Evolutionary conservation across 768 basidiomycete species (phyloP).

Genomic region (Leccinum boreale): DNA sequence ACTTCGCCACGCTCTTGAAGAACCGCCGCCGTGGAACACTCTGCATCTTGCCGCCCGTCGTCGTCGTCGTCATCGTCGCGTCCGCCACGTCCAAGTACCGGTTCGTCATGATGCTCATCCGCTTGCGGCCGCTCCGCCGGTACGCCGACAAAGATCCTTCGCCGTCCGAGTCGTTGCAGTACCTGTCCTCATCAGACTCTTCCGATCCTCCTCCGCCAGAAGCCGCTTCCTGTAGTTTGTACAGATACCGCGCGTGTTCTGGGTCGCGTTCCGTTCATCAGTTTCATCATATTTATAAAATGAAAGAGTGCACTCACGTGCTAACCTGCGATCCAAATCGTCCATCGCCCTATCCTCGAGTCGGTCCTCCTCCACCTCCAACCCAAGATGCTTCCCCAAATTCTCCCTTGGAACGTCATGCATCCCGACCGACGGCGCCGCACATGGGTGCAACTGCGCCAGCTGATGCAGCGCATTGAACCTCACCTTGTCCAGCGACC

Average conservation of each 20-base stretch:
- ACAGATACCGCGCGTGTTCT: conserved; percentile 70
- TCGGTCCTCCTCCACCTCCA: conserved; percentile 42
- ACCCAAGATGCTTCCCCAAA: conserved; percentile 59
- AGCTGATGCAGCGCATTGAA: conserved; percentile 56
- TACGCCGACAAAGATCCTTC: conserved; percentile 30
- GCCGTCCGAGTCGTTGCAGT: conserved; percentile 45
- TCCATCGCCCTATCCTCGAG: conserved; percentile 43
- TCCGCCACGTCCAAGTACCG: conserved; percentile 50
- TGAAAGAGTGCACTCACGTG: conserved; percentile 48
- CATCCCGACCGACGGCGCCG: conserved; percentile 83
- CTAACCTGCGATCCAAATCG: conserved; percentile 65
- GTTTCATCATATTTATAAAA: not conserved
- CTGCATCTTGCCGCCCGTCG: not conserved
- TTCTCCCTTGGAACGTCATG: conserved; percentile 78
- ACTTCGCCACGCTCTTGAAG: conserved; percentile 48
- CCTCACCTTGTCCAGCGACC: conserved; percentile 77
- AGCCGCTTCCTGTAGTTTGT: conserved; percentile 51
- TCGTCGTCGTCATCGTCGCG: conserved; percentile 23
- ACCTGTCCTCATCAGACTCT: conserved; percentile 46
- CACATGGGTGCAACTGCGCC: conserved; percentile 44
- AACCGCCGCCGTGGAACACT: conserved; percentile 46
- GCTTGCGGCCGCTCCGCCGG: conserved; percentile 40
- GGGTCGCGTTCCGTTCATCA: conserved; percentile 1
- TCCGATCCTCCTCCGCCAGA: conserved; percentile 35
- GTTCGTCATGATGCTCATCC: conserved; percentile 69